A percentile compares a stretch with the other conserved stretches of the same genome.
These are phyloP conservation scores for Yamadazyma spencermartinsiae DNA, from an alignment of 1,139 yeast genomes.

Conservation along the genomic window DNA sequence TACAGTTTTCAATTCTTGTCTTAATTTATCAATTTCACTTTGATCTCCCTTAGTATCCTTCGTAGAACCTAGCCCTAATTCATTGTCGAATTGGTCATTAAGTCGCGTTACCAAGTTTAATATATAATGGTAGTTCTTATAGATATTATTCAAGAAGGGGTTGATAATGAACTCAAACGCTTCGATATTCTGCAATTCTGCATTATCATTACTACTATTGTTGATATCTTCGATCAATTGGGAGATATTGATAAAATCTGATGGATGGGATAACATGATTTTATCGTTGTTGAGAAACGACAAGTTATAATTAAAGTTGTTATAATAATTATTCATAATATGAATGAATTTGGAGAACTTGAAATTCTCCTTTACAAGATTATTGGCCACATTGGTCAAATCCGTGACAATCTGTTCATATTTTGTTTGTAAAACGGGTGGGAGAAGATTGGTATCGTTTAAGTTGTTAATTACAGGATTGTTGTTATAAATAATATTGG, in stretches of 20 bases:
- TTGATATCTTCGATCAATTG: slow-evolving; percentile 15
- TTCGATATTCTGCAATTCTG: slow-evolving; percentile 34
- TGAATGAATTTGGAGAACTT: slow-evolving; percentile 36
- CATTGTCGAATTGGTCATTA: neutral
- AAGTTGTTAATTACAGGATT: slow-evolving; percentile 27
- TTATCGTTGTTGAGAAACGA: slow-evolving; percentile 15
- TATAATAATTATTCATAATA: slow-evolving; percentile 30
- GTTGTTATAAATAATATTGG: slow-evolving; percentile 34
- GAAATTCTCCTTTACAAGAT: slow-evolving; percentile 41
- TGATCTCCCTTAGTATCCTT: neutral
- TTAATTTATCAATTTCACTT: slow-evolving; percentile 22
- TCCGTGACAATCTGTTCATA: slow-evolving; percentile 40
- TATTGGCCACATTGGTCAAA: slow-evolving; percentile 40
- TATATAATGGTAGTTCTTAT: slow-evolving; percentile 30
- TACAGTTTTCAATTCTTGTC: slow-evolving; percentile 36
- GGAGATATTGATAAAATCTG: slow-evolving; percentile 31
- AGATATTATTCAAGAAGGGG: slow-evolving; percentile 34
- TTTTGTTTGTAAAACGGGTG: slow-evolving; percentile 30
- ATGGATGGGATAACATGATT: slow-evolving; percentile 33
- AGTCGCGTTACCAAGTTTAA: slow-evolving; percentile 20
- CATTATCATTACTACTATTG: slow-evolving; percentile 1
- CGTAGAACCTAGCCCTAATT: neutral
- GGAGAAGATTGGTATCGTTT: slow-evolving; percentile 22
- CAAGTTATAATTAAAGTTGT: slow-evolving; percentile 24
- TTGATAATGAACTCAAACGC: slow-evolving; percentile 37